Evolutionary conservation across 2,329 filamentous ascomycete species (phyloP), one percentile per base, ranked within the genome.

Genomic region (Aaosphaeria pasadenensis): DNA sequence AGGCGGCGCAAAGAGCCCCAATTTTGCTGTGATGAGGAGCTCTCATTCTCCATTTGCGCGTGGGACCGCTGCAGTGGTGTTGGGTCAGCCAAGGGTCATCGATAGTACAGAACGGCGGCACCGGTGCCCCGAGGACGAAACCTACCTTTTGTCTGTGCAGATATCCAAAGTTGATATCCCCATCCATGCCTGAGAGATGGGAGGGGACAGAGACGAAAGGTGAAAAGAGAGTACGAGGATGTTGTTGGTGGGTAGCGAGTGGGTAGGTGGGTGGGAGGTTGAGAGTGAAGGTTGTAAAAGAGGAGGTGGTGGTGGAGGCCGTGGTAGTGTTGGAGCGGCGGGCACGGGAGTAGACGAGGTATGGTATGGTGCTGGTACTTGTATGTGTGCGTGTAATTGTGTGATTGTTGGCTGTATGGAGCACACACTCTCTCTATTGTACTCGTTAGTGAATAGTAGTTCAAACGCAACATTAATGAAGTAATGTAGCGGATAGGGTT

Each of bases 131-230:
- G 13, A 13, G 11, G 42, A 30, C 43, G 17, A 49, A 45, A 58
- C 63, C 55, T 46, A 67, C 65, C 64, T 70, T 70, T 36, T 64
- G 57, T 60, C 63, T 58, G 49, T 63, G 63, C 54, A 57, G 55
- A 48, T 59, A 67, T 48, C 63, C 63, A 50, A 63, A 65, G 36
- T 55, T 55, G 50, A 64, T 45, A 41, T 59, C 56, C 50, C 49
- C 54, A 39, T 66, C 66, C 60, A 65, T 67, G 52, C 55, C 60
- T 48, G 44, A 17, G 48, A 35, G 47, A 38, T 13, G 17, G 13
- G 40, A 11, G 9, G 41, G 7, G 39, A 17, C 17, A 40, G 39
- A 11, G 41, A 28, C 11, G 41, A 39, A 38, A 24, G 35, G 17
- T 28, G 30, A 3, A 36, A 9, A 43, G 40, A 17, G 45, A 5